phyloP scores from a whole-genome alignment of 2,329 filamentous ascomycete species.

The Pleurostoma richardsiae region DNA sequence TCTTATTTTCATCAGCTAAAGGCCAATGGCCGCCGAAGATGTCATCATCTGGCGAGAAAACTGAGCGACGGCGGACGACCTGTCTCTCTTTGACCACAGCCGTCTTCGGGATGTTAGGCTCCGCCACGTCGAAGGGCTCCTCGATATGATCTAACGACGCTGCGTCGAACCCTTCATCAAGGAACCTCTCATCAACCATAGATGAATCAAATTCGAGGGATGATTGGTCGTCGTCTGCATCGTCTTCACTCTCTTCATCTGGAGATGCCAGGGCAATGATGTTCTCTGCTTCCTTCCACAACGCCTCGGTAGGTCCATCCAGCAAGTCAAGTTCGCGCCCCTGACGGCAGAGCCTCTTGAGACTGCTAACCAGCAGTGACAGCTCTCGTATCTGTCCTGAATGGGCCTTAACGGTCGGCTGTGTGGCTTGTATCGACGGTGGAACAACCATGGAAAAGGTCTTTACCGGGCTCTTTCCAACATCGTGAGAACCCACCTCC shows the following conservation, averaged over 20 bases:
- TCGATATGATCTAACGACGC: slow-evolving; percentile 36
- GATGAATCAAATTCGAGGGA: slow-evolving; percentile 33
- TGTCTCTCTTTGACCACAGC: slow-evolving; percentile 50
- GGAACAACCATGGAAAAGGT: slow-evolving; percentile 64
- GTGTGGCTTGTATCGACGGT: slow-evolving; percentile 72
- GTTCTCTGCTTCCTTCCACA: slow-evolving; percentile 80
- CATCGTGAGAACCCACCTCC: slow-evolving; percentile 28
- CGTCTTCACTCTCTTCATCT: slow-evolving; percentile 51
- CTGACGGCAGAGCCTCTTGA: slow-evolving; percentile 71
- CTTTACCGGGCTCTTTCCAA: slow-evolving; percentile 27
- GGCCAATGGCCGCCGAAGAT: slow-evolving; percentile 55
- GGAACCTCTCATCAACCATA: slow-evolving; percentile 36
- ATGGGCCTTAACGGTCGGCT: slow-evolving; percentile 76
- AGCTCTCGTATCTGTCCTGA: slow-evolving; percentile 80
- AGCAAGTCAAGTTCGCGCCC: slow-evolving; percentile 64
- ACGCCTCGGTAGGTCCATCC: slow-evolving; percentile 49
- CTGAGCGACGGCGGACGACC: slow-evolving; percentile 50
- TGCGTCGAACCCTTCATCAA: slow-evolving; percentile 43
- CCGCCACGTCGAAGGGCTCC: slow-evolving; percentile 34
- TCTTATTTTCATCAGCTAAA: slow-evolving; percentile 28
- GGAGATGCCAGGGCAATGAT: slow-evolving; percentile 80
- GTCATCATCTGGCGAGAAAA: slow-evolving; percentile 62
- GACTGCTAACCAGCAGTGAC: slow-evolving; percentile 74
- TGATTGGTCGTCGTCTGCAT: slow-evolving; percentile 21
- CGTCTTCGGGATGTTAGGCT: slow-evolving; percentile 40